Evolutionary conservation across 345 rosid genomes (phyloP), one percentile per base, ranked within the genome.

Genomic region (Corchorus olitorius): DNA sequence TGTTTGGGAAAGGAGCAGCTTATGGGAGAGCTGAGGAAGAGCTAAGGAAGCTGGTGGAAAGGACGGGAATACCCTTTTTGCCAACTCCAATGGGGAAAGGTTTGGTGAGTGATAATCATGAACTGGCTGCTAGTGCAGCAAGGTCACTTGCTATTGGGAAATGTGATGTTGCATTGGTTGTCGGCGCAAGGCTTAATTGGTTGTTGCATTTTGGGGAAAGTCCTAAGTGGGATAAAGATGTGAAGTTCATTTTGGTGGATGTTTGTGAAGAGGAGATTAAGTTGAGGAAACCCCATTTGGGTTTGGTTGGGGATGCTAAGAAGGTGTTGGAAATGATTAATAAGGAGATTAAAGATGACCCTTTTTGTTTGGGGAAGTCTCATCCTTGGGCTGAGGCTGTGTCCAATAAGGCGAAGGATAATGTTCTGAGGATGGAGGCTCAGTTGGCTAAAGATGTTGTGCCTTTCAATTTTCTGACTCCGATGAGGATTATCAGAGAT

Each of bases 31-130:
- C 97, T 0, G 98, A 96, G 85, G 82, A 79, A 58, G 95, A 92
- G 75, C 49, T 96, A 78, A 92, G 79, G 90, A 84, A 84, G 84
- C 79, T 93, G 6, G 91, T 96, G 49, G 95, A 92, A 60, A 78
- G 74, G 14, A 92, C 97, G 1, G 94, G 97, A 53, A 89, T 93
- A 54, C 99, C 99, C 0, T 96, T 96, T 80, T 79, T 93, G 80
- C 98, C 99, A 0, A 93, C 99, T 27, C 98, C 99, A 1, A 93
- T 93, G 99, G 99, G 99, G 39, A 96, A 96, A 85, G 99, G 99
- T n/a, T 73, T 96, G 86, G 80, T 96, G 83, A 89, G 96, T 10
- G 99, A 96, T 79, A 83, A 91, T 2, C 99, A 96, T 78, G 90
- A 88, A 73, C 87, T 96, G 17, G 96, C 97, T 0, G 97, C 98